Percentiles rank a stretch among this genome's conserved stretches.
phyloP scores from a whole-genome alignment of 805 yeast species.

The Grigorovia jiainica region DNA sequence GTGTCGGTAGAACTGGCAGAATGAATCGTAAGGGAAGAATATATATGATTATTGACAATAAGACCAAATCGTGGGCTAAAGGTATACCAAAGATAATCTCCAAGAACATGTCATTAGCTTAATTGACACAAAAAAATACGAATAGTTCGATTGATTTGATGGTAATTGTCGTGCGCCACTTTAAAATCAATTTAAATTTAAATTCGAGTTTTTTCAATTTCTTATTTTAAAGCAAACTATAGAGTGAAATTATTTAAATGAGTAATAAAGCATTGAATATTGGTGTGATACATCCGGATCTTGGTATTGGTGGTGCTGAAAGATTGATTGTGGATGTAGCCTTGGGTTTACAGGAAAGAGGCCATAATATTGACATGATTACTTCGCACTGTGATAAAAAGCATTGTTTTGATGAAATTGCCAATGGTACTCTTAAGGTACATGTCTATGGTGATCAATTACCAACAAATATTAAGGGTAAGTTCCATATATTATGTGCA shows the following conservation, averaged over 20 bases:
- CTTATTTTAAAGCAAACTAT: too few species aligned
- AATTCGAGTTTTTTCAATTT: too few species aligned
- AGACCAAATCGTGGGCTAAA: slow-evolving; percentile 68
- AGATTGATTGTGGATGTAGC: slow-evolving; percentile 96
- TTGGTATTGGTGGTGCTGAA: slow-evolving; percentile 98
- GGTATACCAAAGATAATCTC: slow-evolving; percentile 66
- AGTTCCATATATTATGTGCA: slow-evolving; percentile 73
- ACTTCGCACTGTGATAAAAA: slow-evolving; percentile 84
- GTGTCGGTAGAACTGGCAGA: slow-evolving; percentile 92
- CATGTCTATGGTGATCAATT: slow-evolving; percentile 73
- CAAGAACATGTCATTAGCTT: slow-evolving; percentile 33
- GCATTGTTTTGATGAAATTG: slow-evolving; percentile 89
- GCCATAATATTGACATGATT: slow-evolving; percentile 56
- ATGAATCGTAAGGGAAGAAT: slow-evolving; percentile 86
- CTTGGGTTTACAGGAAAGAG: slow-evolving; percentile 61
- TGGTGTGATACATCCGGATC: slow-evolving; percentile 90
- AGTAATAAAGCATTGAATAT: slow-evolving; percentile 35
- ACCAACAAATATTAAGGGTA: slow-evolving; percentile 61
- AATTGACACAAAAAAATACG: too few species aligned
- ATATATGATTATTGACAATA: slow-evolving; percentile 61
- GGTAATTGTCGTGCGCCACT: too few species aligned
- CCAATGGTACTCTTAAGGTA: slow-evolving; percentile 47
- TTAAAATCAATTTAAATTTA: too few species aligned
- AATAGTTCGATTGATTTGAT: too few species aligned
- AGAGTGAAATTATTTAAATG: too few species aligned